Percentiles rank a stretch among this genome's conserved stretches.
These are phyloP conservation scores for Lyophyllum shimeji DNA, from an alignment of 768 basidiomycete genomes.

Conservation along the genomic window DNA sequence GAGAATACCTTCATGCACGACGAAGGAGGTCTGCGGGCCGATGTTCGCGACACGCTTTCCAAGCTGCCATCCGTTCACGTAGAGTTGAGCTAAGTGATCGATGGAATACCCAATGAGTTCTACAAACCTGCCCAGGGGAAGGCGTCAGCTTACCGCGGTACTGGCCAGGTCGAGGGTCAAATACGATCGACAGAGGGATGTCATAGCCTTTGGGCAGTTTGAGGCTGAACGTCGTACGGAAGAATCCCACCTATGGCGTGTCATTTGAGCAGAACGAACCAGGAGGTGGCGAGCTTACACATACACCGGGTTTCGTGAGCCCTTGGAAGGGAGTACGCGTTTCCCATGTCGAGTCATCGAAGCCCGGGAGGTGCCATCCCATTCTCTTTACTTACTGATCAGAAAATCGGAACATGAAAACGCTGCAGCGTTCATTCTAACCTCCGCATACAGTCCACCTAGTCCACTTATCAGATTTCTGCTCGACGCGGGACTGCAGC, in stretches of 20 bases:
- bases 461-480: not conserved
- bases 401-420: not conserved
- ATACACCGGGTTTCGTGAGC: conserved; percentile 15
- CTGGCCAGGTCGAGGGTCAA: conserved; percentile 8
- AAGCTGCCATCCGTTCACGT: conserved; percentile 20
- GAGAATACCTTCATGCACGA: conserved; percentile 15
- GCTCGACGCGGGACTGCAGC: not conserved
- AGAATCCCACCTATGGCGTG: conserved; percentile 15
- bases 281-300: too few species aligned
- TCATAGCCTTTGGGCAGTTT: conserved; percentile 12
- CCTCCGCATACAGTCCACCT: conserved; percentile 19
- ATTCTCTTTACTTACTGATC: conserved; percentile 4
- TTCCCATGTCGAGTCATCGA: conserved; percentile 18
- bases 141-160: conserved; percentile 9
- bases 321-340: conserved; percentile 15
- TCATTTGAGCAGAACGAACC: not conserved
- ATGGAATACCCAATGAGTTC: not conserved
- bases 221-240: conserved; percentile 16
- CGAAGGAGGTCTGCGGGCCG: conserved; percentile 14
- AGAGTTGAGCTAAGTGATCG: conserved; percentile 13
- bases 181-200: conserved; percentile 13
- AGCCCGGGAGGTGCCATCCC: conserved; percentile 18
- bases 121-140: not conserved
- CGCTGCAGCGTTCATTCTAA: not conserved
- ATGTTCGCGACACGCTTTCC: conserved; percentile 18